phyloP scores from a whole-genome alignment of 2,329 filamentous ascomycete genomes.

The Neurospora crassa region DNA sequence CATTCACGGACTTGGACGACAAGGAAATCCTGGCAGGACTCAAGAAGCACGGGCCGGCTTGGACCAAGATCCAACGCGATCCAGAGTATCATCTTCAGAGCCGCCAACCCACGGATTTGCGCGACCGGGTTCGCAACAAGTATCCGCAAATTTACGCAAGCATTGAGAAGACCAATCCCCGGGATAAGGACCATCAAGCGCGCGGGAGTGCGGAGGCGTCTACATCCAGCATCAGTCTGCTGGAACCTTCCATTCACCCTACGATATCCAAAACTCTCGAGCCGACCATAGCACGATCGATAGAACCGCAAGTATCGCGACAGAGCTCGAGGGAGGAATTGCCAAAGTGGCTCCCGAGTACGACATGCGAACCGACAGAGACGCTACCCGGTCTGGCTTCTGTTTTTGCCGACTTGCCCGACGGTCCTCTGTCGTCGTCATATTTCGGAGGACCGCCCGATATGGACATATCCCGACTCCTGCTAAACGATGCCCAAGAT shows the following conservation, averaged over 20 bases:
- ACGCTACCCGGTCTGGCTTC: constrained; percentile 24
- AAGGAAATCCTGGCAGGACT: constrained; percentile 51
- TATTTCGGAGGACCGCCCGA: constrained; percentile 37
- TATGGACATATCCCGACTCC: constrained; percentile 52
- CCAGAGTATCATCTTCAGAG: constrained; percentile 45
- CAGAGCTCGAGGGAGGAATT: constrained; percentile 38
- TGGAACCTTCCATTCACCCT: constrained; percentile 44
- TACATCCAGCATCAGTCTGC: constrained; percentile 27
- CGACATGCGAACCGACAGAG: constrained; percentile 25
- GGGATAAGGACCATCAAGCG: constrained; percentile 25
- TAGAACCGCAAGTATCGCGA: constrained; percentile 32
- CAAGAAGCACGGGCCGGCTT: constrained; percentile 49
- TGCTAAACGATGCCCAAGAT: constrained; percentile 42
- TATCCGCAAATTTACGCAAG: constrained; percentile 48
- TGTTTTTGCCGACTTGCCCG: constrained; percentile 32
- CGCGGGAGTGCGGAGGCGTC: constrained; percentile 22
- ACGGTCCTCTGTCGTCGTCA: constrained; percentile 26
- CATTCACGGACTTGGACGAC: constrained; percentile 55
- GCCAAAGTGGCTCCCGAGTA: constrained; percentile 29
- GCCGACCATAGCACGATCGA: constrained; percentile 27
- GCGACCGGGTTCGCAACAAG: constrained; percentile 55
- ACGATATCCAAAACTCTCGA: constrained; percentile 37
- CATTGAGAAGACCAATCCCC: constrained; percentile 45
- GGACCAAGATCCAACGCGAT: constrained; percentile 57
- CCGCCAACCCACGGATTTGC: constrained; percentile 52